Base-by-base conservation (phyloP, 306 rosid genomes). In the Cicer pinnatifidum region DNA sequence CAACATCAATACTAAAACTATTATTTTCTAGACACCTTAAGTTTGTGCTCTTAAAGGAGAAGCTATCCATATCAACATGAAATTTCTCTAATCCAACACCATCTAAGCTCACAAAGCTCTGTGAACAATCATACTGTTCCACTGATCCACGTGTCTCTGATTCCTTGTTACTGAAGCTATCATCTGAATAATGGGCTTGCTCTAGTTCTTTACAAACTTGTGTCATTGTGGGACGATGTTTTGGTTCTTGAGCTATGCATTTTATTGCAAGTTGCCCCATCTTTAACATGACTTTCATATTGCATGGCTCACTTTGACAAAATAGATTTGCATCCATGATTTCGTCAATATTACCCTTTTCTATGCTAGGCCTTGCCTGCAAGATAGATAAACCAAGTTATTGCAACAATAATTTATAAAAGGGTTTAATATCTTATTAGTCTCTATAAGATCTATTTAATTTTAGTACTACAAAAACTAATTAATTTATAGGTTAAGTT, bases 301-400 rank as follows among this genome's bases (percentile, higher is more conserved):
- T 86, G 81, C 97, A 92, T 53, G 85, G 80, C 82, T 86, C 87
- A 60, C 79, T 81, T 69, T 69, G 77, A 45, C 72, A 61, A 48
- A 87, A 83, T 53, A 90, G 88, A 85, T 79, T 82, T 71, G 82
- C 96, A 73, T 92, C 98, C 61, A 92, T 61, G 9, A 92, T 84
- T 69, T 90, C 95, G 73, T 84, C 96, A 71, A 92, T 78, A 8
- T 48, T 63, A 3, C 85, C 92, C 47, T 53, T 69, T 81, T 90
- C 96, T 73, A 92, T 39, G 82, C 96, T 84, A 33, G 96, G 92
- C 71, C 89, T 85, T 75, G 93, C 92, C 97, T 92, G 81, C 83
- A 86, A 62, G 40, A 23, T 53, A 45, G 40, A 23, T 53, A 45
- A n/a, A 48, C 23, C 54, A 62, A 28, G 23, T 39, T 67, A 56